phyloP scores from a whole-genome alignment of 129 eudicot species.

The Centella asiatica region DNA sequence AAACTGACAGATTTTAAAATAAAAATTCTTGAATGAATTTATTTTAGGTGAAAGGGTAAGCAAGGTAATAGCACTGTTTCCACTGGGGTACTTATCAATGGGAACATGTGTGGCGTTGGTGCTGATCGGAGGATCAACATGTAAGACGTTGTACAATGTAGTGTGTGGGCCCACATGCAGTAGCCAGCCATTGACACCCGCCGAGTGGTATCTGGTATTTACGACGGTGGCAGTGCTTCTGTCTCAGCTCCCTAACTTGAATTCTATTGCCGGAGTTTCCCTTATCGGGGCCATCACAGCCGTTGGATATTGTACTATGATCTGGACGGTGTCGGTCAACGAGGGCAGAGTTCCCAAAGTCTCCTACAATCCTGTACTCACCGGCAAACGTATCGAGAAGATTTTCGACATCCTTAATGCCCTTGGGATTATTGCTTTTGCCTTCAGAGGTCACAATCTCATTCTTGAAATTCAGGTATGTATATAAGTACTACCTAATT shows the following conservation, averaged over 20 bases:
- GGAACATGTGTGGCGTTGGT: conserved; percentile 37
- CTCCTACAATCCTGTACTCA: conserved; percentile 31
- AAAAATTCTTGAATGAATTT: no score
- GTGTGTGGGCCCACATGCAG: conserved; percentile 33
- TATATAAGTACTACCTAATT: neutral
- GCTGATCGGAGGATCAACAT: conserved; percentile 36
- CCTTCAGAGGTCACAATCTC: conserved; percentile 49
- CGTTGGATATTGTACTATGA: conserved; percentile 34
- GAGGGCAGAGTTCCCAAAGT: conserved; percentile 34
- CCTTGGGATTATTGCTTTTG: conserved; percentile 39
- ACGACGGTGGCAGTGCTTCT: conserved; percentile 35
- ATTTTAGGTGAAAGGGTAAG: conserved; percentile 33
- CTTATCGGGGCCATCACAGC: conserved; percentile 43
- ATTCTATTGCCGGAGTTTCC: conserved; percentile 43
- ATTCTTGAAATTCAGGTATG: conserved; percentile 46
- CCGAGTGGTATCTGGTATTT: conserved; percentile 43
- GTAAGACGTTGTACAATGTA: conserved; percentile 32
- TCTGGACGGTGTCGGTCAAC: conserved; percentile 33
- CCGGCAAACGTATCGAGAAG: conserved; percentile 22
- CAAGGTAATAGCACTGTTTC: conserved; percentile 26
- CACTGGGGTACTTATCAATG: conserved; percentile 34
- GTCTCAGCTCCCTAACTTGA: conserved; percentile 41
- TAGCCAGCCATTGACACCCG: conserved; percentile 32
- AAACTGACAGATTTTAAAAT: neutral
- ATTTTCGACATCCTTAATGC: conserved; percentile 34